Percentiles rank a stretch among this genome's conserved stretches.
These are phyloP conservation scores for Aphanoascus verrucosus DNA, from an alignment of 2,329 filamentous ascomycete species.

Conservation along the genomic window DNA sequence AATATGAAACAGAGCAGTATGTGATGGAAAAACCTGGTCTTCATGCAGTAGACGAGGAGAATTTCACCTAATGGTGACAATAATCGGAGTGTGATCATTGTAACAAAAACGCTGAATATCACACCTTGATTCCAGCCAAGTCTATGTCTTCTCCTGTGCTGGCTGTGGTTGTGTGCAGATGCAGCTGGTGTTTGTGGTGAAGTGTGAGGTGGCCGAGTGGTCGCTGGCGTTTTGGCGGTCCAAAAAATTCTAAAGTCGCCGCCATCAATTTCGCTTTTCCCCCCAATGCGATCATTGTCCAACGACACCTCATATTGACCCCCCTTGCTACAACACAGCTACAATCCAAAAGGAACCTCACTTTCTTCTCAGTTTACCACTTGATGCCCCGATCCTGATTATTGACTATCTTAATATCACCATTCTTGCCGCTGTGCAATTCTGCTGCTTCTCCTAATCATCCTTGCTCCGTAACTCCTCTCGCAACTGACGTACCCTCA, in stretches of 20 bases:
- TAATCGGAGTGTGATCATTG: too few species aligned
- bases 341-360: neutral
- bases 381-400: neutral
- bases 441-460: slow-evolving; percentile 3
- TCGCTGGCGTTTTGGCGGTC: neutral
- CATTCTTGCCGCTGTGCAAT: neutral
- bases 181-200: neutral
- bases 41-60: too few species aligned
- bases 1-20: neutral
- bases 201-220: too few species aligned
- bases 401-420: neutral
- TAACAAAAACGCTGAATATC: too few species aligned
- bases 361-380: neutral
- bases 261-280: neutral
- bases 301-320: neutral
- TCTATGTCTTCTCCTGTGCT: neutral
- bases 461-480: slow-evolving; percentile 10
- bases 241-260: slow-evolving; percentile 11
- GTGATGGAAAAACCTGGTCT: neutral
- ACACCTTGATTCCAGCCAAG: too few species aligned
- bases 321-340: neutral
- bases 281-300: neutral
- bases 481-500: neutral
- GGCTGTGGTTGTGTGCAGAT: neutral
- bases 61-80: too few species aligned